phyloP scores from a whole-genome alignment of 2,329 filamentous ascomycete species.

The Acrodontium crateriforme region DNA sequence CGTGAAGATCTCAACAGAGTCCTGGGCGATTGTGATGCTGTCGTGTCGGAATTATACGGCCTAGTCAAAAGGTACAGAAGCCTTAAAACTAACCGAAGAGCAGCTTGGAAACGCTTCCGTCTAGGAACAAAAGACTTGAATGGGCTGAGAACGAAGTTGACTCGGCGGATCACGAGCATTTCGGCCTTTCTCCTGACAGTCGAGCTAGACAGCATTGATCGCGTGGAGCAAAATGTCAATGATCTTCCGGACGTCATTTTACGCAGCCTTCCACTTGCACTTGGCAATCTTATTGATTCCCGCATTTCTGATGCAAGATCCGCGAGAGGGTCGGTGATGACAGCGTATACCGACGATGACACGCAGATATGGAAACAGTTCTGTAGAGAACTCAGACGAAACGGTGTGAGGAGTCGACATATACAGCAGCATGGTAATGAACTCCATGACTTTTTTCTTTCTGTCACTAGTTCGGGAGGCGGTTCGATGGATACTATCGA shows the following conservation, averaged over 20 bases:
- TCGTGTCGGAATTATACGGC: slow-evolving; percentile 1
- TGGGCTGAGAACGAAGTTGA: slow-evolving; percentile 1
- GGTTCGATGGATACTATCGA: no score
- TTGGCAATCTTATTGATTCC: slow-evolving; percentile 2
- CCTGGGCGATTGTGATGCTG: not conserved
- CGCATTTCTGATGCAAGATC: slow-evolving; percentile 1
- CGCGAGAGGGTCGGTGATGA: slow-evolving; percentile 4
- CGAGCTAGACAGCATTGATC: slow-evolving; percentile 1
- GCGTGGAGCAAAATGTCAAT: slow-evolving; percentile 2
- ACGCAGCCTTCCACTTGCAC: no score
- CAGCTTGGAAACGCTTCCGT: slow-evolving; percentile 2
- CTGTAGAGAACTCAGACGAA: slow-evolving; percentile 4
- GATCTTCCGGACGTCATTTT: slow-evolving; percentile 3
- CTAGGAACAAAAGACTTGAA: slow-evolving; percentile 2
- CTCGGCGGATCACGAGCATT: slow-evolving; percentile 1
- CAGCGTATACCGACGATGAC: slow-evolving; percentile 5
- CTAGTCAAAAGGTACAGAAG: slow-evolving; percentile 1
- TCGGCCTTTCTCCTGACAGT: not conserved
- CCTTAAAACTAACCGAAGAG: slow-evolving; percentile 2
- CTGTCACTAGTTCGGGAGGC: no score
- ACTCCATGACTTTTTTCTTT: no score
- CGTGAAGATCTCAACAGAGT: slow-evolving; percentile 2
- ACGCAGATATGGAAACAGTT: slow-evolving; percentile 5
- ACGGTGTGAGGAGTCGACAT: slow-evolving; percentile 2
- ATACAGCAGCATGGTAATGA: no score